Conservation (phyloP, 2,329 filamentous ascomycete species). For the Remersonia thermophila region DNA sequence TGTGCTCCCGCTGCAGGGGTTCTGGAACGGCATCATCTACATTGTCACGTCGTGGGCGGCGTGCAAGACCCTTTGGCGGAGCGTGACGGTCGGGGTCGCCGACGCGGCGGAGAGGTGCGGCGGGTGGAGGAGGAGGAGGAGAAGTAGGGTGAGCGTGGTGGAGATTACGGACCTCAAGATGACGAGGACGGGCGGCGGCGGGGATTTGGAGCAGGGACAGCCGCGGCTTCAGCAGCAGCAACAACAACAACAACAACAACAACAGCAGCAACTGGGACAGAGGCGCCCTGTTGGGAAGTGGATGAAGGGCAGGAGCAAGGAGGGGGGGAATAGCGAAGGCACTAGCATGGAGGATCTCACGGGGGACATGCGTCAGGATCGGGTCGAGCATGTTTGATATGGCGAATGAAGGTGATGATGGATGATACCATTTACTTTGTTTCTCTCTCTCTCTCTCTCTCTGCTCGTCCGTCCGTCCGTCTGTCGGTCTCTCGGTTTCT, state of each 20-base stretch:
- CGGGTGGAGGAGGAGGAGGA: neutral
- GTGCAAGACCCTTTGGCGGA: constrained; percentile 38
- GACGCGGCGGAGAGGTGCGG: neutral
- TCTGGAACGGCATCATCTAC: constrained; percentile 77
- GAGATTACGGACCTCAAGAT: constrained; percentile 10
- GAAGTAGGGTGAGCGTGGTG: constrained; percentile 4
- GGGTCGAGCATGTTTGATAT: constrained; percentile 12
- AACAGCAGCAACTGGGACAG: neutral
- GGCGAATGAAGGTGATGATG: too few species aligned
- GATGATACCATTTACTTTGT: too few species aligned
- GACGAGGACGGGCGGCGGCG: neutral
- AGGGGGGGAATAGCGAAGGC: constrained; percentile 29
- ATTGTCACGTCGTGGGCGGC: constrained; percentile 54
- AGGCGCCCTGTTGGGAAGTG: constrained; percentile 3
- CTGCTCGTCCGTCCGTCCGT: too few species aligned
- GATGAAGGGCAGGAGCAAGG: constrained; percentile 16
- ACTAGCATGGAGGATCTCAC: constrained; percentile 41
- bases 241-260: too few species aligned
- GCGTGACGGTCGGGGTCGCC: neutral
- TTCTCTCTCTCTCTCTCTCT: too few species aligned
- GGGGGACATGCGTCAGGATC: constrained; percentile 22
- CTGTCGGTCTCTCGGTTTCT: too few species aligned
- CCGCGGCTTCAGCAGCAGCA: too few species aligned
- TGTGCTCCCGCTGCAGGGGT: constrained; percentile 69
- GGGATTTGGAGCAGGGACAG: too few species aligned